Percentiles rank a stretch among this genome's conserved stretches.
These are phyloP conservation scores for Barbatosphaeria neglecta DNA, from an alignment of 495 filamentous ascomycete species.

Conservation along the genomic window DNA sequence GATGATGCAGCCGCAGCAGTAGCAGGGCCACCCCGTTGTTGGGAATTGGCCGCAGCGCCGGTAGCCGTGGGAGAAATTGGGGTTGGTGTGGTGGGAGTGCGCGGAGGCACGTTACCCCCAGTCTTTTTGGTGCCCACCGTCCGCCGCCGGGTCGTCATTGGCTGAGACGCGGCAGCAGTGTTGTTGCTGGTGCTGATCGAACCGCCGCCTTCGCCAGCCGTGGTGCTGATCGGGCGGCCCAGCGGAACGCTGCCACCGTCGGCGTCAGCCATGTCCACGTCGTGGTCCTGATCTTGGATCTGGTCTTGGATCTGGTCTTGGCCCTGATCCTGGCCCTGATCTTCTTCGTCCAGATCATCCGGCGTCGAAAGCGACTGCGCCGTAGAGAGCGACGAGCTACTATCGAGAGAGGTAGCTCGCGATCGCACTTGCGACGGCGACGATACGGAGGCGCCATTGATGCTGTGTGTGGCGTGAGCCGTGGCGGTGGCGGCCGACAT, in stretches of 20 bases:
- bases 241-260: neutral
- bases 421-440: slow-evolving; percentile 12
- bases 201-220: slow-evolving; percentile 7
- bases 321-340: neutral
- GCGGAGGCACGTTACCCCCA: slow-evolving; percentile 24
- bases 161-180: slow-evolving; percentile 11
- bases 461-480: slow-evolving; percentile 12
- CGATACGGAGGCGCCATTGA: slow-evolving; percentile 10
- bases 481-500: slow-evolving; percentile 10
- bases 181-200: slow-evolving; percentile 11
- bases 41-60: no score
- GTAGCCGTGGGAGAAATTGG: slow-evolving; percentile 10
- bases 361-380: slow-evolving; percentile 20
- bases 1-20: no score
- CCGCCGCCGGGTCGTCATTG: slow-evolving; percentile 17
- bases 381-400: slow-evolving; percentile 20
- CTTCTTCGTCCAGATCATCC: slow-evolving; percentile 6
- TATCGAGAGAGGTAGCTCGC: slow-evolving; percentile 14
- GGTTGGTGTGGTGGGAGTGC: slow-evolving; percentile 16
- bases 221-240: slow-evolving; percentile 1
- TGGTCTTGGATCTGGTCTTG: no score
- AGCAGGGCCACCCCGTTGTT: no score
- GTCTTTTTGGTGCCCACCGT: slow-evolving; percentile 19
- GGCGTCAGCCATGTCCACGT: no score
- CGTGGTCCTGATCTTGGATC: no score